These are phyloP conservation scores for Penicillium parvum DNA, from an alignment of 495 filamentous ascomycete genomes.

Conservation along the genomic window DNA sequence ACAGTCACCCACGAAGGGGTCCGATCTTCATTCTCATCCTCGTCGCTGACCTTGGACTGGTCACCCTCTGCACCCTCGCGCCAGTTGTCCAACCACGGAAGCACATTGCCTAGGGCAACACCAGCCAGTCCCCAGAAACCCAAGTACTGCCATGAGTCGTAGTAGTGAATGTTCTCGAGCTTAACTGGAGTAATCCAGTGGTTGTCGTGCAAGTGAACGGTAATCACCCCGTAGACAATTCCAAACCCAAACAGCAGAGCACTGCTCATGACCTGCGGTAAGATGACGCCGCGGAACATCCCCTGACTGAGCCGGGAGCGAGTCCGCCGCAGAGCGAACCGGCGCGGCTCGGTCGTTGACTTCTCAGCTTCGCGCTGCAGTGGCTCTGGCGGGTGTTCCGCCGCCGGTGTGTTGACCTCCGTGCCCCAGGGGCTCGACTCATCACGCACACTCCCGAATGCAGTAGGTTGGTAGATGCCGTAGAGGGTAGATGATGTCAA, in stretches of 20 bases:
- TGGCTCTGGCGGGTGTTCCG: constrained; percentile 24
- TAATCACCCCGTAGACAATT: constrained; percentile 76
- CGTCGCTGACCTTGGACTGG: constrained; percentile 19
- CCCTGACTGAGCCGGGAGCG: constrained; percentile 41
- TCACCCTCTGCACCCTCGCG: constrained; percentile 40
- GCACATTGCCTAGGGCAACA: constrained; percentile 66
- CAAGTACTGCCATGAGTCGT: constrained; percentile 65
- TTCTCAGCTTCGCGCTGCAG: constrained; percentile 24
- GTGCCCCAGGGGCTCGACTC: constrained; percentile 65
- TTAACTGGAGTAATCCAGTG: constrained; percentile 60
- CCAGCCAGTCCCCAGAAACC: constrained; percentile 78
- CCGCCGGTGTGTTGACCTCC: constrained; percentile 58
- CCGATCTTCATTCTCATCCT: constrained; percentile 28
- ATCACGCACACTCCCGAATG: constrained; percentile 47
- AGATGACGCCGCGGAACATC: constrained; percentile 41
- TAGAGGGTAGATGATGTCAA: constrained; percentile 84
- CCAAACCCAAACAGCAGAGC: constrained; percentile 75
- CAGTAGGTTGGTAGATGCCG: constrained; percentile 80
- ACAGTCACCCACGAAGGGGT: constrained; percentile 73
- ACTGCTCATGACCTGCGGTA: constrained; percentile 49
- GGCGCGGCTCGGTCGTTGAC: constrained; percentile 27
- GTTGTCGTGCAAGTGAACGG: constrained; percentile 75
- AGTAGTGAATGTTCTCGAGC: constrained; percentile 52
- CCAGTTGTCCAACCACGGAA: constrained; percentile 79
- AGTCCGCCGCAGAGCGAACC: constrained; percentile 28